Evolutionary conservation across 345 rosid genomes (phyloP), one percentile per base, ranked within the genome.

Genomic region (Diplotaxis tenuifolia): DNA sequence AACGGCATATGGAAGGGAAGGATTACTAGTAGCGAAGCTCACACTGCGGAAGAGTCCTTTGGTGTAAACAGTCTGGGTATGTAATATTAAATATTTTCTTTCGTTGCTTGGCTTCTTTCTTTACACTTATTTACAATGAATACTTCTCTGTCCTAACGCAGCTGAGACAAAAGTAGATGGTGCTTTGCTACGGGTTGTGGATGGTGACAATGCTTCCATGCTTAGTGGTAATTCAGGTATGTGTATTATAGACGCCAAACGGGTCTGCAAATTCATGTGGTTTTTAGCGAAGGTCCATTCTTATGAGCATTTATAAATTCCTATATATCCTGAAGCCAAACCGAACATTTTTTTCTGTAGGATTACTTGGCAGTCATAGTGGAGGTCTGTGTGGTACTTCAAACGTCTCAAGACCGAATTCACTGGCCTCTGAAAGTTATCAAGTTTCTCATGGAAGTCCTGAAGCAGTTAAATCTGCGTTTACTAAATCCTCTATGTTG

Each of bases 1-100:
- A 75, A 75, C 29, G 88, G 84, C 54, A 86, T 88, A 72, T 88
- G 88, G 89, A 83, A 85, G 71, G 96, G 93, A 59, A 86, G 79
- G 79, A 78, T 88, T 42, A 83, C 82, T 11, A 75, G 86, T 79
- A 87, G 94, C 72, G 91, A 77, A 32, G 86, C 83, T 32, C 57
- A 79, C 74, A 79, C 76, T 67, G 76, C 80, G 64, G 67, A 81
- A 54, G 80, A 83, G 62, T 32, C 64, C 67, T 67, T 81, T 7
- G 71, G 68, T 42, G 88, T 82, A 64, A 80, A 71, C 69, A 71
- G 68, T 67, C 23, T 78, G 59, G 85, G 89, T 90, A 82, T 72
- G 36, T 5, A 58, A 19, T 59, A 25, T 18, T 49, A 3, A 58
- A 19, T 59, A 25, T 18, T 49, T 9, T 75, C 54, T 18, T 58